Evolutionary conservation across 164 flowering plant species (phyloP).

Genomic region (Liquidambar formosana): DNA sequence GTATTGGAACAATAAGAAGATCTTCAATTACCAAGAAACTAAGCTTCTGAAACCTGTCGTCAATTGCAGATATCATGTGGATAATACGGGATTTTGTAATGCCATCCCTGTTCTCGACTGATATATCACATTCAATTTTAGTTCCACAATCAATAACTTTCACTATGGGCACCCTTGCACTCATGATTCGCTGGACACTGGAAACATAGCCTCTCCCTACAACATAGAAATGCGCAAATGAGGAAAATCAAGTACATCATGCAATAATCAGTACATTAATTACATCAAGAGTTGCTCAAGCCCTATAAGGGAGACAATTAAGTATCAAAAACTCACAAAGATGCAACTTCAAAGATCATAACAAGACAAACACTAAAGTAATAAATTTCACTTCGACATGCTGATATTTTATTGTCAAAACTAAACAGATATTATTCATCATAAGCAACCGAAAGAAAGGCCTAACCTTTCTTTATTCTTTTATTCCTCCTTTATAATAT

Average conservation of each 20-base stretch:
- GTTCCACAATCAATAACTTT: slow-evolving; percentile 61
- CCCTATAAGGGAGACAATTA: background rate
- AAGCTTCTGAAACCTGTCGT: slow-evolving; percentile 66
- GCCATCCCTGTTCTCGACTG: slow-evolving; percentile 72
- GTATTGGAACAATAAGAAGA: background rate
- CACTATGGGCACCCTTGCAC: slow-evolving; percentile 72
- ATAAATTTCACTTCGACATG: background rate
- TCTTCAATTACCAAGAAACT: slow-evolving; percentile 48
- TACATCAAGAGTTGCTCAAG: background rate
- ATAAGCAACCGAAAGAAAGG: background rate
- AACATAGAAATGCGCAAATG: background rate
- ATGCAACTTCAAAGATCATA: background rate
- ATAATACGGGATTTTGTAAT: slow-evolving; percentile 56
- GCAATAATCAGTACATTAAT: background rate
- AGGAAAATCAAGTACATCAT: background rate
- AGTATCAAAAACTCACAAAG: background rate
- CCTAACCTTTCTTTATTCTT: background rate
- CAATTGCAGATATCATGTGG: slow-evolving; percentile 52
- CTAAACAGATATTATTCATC: background rate
- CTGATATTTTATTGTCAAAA: background rate
- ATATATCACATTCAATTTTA: slow-evolving; percentile 71
- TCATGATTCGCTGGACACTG: slow-evolving; percentile 46
- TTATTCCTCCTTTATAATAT: background rate
- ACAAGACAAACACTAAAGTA: background rate
- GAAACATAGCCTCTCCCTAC: slow-evolving; percentile 54